Conservation (phyloP, 2,329 filamentous ascomycete genomes). For the Exophiala aquamarina region DNA sequence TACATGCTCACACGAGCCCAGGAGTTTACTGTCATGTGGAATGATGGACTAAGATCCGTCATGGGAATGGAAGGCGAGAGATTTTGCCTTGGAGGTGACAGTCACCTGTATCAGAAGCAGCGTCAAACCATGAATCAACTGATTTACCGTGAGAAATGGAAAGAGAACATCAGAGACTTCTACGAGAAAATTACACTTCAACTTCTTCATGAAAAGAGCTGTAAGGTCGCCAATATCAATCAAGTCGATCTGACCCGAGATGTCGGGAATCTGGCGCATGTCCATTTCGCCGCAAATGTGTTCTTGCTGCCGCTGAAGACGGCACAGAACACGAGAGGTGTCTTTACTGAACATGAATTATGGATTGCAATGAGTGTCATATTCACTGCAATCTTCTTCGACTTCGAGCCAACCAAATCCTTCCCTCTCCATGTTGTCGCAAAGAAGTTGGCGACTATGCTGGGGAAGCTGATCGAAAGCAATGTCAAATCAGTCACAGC, state of each 20-base stretch:
- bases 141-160: slow-evolving; percentile 63
- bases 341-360: slow-evolving; percentile 59
- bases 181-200: slow-evolving; percentile 63
- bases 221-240: slow-evolving; percentile 59
- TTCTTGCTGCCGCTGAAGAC: slow-evolving; percentile 59
- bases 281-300: slow-evolving; percentile 56
- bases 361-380: slow-evolving; percentile 64
- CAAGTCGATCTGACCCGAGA: slow-evolving; percentile 70
- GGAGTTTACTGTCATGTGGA: slow-evolving; percentile 66
- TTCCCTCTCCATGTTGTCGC: slow-evolving; percentile 64
- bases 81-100: slow-evolving; percentile 59
- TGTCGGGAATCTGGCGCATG: slow-evolving; percentile 54
- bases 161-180: slow-evolving; percentile 63
- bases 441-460: slow-evolving; percentile 56
- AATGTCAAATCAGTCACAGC: slow-evolving; percentile 63
- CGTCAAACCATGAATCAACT: slow-evolving; percentile 56
- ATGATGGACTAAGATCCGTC: slow-evolving; percentile 61
- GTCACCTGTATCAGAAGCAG: slow-evolving; percentile 49
- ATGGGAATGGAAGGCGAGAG: slow-evolving; percentile 58
- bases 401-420: slow-evolving; percentile 65
- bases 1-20: slow-evolving; percentile 61
- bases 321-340: slow-evolving; percentile 48
- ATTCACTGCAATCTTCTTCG: slow-evolving; percentile 65
- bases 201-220: slow-evolving; percentile 65
- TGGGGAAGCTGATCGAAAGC: slow-evolving; percentile 63